These are phyloP conservation scores for Crotalaria pallida DNA, from an alignment of 306 rosid genomes.

Conservation along the genomic window DNA sequence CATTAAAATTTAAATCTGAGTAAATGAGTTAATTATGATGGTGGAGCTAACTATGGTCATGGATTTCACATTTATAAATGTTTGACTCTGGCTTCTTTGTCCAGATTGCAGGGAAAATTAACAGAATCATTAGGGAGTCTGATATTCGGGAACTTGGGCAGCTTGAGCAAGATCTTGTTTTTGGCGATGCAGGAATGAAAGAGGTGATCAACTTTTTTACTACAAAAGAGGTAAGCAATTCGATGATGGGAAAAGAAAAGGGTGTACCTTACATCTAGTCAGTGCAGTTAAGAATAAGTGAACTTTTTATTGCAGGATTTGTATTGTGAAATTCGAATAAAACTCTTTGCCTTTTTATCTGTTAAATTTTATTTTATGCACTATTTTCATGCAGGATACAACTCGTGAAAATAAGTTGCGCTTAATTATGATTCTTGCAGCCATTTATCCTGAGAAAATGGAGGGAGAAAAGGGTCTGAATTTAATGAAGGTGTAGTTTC, in stretches of 20 bases:
- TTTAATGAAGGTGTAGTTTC: conserved; percentile 94
- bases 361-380: not conserved
- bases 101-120: too few relatives aligned
- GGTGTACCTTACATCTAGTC: too few relatives aligned
- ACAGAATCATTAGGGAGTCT: too few relatives aligned
- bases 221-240: conserved; percentile 58
- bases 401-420: too few relatives aligned
- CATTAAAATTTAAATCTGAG: not conserved
- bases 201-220: conserved; percentile 85
- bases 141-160: conserved; percentile 88
- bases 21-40: not conserved
- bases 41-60: too few relatives aligned
- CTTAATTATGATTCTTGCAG: conserved; percentile 96
- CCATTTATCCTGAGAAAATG: conserved; percentile 87
- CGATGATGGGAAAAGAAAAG: too few relatives aligned
- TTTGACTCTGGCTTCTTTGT: too few relatives aligned
- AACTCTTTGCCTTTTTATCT: not conserved
- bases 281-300: too few relatives aligned
- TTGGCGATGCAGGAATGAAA: conserved; percentile 90
- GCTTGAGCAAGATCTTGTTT: conserved; percentile 93
- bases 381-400: conserved; percentile 64
- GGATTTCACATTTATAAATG: too few relatives aligned
- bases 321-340: conserved; percentile 17
- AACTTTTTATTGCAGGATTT: not conserved
- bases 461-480: conserved; percentile 89